Conservation (phyloP, 371 early-diverging fungal species). For the Mucor piriformis region DNA sequence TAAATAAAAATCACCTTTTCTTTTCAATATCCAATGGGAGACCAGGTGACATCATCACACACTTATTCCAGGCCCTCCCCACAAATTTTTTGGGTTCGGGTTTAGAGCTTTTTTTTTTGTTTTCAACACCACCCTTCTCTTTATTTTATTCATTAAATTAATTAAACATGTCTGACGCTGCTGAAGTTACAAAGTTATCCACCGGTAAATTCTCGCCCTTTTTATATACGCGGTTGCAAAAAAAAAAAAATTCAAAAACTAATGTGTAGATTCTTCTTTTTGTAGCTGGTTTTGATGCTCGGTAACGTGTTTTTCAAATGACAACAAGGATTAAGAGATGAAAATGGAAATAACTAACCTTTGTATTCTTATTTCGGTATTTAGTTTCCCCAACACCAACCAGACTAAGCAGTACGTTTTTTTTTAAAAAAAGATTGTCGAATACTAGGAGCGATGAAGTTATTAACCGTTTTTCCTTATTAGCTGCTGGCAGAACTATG, state of each 20-base stretch:
- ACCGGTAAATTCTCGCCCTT: conserved; percentile 21
- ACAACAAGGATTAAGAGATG: background rate
- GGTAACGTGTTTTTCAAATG: conserved; percentile 23
- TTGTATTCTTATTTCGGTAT: background rate
- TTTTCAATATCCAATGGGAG: too few relatives aligned
- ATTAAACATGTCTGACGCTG: conserved; percentile 36
- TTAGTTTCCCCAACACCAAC: conserved; percentile 93
- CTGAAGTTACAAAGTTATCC: conserved; percentile 31
- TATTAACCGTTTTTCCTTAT: background rate
- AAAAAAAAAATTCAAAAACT: too few relatives aligned
- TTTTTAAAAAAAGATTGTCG: too few relatives aligned
- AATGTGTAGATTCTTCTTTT: background rate
- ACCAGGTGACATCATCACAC: too few relatives aligned
- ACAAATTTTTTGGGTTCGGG: background rate
- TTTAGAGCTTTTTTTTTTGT: conserved; percentile 6
- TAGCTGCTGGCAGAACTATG: conserved; percentile 93
- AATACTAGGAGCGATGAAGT: too few relatives aligned
- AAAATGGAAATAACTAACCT: background rate
- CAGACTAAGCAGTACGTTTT: conserved; percentile 87
- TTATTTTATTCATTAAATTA: conserved; percentile 18
- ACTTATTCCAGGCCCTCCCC: conserved; percentile 19
- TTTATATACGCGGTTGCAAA: background rate
- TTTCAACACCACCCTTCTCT: conserved; percentile 21
- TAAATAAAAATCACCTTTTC: background rate
- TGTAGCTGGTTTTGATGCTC: conserved; percentile 64